Base-by-base conservation (phyloP, 768 basidiomycete genomes). In the Cytidiella melzeri region DNA sequence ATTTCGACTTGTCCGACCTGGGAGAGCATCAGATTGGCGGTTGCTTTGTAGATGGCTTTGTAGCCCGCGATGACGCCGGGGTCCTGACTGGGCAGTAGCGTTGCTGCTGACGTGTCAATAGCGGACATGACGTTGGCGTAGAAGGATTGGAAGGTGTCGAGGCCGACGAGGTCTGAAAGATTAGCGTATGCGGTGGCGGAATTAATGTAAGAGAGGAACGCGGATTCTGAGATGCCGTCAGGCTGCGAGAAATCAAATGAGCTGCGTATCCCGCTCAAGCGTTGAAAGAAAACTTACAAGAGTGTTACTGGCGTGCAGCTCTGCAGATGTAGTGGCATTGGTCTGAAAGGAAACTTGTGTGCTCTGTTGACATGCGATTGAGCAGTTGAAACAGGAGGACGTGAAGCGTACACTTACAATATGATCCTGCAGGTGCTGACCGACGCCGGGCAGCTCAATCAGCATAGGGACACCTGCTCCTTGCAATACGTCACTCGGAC, bases 101-200 rank as follows among this genome's bases (percentile, higher is more conserved):
- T 65, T 2, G 64, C 50, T 21, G 62, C 61, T 27, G 60, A 66
- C 51, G 58, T 57, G 47, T 56, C 49, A 43, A 74, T 53, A 45
- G 66, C 63, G 40, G 51, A 58, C 43, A 61, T 51, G 41, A 73
- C 62, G 25, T 65, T 59, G 23, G 61, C 60, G 46, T 67, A 56
- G 55, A 73, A 66, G 10, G 60, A 58, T 4, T 60, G 30, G 11
- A 67, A 69, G 18, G 52, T 61, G 24, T 63, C 65, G 12, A 43
- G 26, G 13, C 65, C 71, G 51, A 80, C 67, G 26, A 79, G 69
- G 27, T 63, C 63, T 30, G 74, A 72, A 52, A 72, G 65, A 64
- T 81, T 81, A 55, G 74, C 69, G 59, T 81, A 85, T 5, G 76
- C 77, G 34, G 77, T 78, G 4, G 81, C 82, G 27, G 78, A 74